Evolutionary conservation across 2,329 filamentous ascomycete species (phyloP).

Genomic region (Penicillium fuscoglaucum): DNA sequence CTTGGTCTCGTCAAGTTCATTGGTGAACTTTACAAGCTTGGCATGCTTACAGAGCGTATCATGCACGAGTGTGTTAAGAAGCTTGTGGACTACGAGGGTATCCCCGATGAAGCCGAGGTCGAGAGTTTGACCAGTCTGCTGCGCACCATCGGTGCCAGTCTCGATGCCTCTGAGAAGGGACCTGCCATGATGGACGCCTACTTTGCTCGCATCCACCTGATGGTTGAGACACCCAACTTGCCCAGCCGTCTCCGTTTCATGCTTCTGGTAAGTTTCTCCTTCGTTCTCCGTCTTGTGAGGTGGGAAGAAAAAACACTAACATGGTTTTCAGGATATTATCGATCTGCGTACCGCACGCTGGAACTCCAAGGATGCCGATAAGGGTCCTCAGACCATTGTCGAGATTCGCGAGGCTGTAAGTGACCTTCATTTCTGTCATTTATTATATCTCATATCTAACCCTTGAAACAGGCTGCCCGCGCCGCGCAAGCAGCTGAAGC

Average conservation of each 20-base stretch:
- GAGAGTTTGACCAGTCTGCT: conserved; percentile 94
- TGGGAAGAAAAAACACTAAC: conserved; percentile 7
- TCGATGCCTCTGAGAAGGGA: conserved; percentile 81
- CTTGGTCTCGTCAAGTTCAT: conserved; percentile 99
- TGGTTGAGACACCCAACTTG: conserved; percentile 76
- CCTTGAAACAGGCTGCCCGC: conserved; percentile 57
- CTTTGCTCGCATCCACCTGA: conserved; percentile 82
- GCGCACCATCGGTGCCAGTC: conserved; percentile 83
- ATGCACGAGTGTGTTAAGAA: conserved; percentile 99
- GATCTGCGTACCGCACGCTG: conserved; percentile 78
- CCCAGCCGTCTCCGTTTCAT: conserved; percentile 92
- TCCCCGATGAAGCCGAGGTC: conserved; percentile 92
- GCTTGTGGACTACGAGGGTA: conserved; percentile 89
- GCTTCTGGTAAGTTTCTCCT: conserved; percentile 64
- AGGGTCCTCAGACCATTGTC: conserved; percentile 94
- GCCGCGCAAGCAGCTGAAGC: conserved; percentile 79
- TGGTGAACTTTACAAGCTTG: conserved; percentile 96
- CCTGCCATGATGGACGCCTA: conserved; percentile 87
- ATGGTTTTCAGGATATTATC: conserved; percentile 64
- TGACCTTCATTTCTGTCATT: conserved; percentile 11
- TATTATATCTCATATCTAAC: conserved; percentile 13
- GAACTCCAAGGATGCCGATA: conserved; percentile 84
- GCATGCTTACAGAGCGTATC: conserved; percentile 97
- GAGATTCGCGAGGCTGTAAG: conserved; percentile 80
- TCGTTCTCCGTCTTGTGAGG: neutral